These are phyloP conservation scores for Rosa multiflora DNA, from an alignment of 306 rosid species.

Conservation along the genomic window DNA sequence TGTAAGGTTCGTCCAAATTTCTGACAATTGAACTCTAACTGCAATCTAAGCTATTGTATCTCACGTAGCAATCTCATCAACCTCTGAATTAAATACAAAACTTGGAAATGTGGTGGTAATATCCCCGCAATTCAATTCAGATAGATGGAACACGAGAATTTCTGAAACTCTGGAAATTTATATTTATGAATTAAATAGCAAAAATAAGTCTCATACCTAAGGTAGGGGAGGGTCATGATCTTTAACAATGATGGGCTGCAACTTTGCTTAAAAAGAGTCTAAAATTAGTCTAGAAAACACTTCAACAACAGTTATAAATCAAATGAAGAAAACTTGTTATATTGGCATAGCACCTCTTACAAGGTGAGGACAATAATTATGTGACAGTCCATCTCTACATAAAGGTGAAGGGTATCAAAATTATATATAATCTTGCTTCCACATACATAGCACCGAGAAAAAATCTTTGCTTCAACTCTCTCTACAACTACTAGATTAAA, in stretches of 20 bases:
- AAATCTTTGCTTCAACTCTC: not conserved
- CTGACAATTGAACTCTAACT: conserved; percentile 16
- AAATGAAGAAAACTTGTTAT: too few relatives aligned
- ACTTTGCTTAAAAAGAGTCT: too few relatives aligned
- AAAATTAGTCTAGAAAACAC: too few relatives aligned
- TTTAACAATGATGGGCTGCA: conserved; percentile 56
- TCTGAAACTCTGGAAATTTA: not conserved
- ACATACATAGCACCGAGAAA: not conserved
- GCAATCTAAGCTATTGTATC: conserved; percentile 15
- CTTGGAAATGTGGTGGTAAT: conserved; percentile 89
- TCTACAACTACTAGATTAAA: not conserved
- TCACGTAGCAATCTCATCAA: conserved; percentile 72
- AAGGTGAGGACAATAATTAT: conserved; percentile 4
- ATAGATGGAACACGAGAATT: not conserved
- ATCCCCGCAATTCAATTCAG: conserved; percentile 60
- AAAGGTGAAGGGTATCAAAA: not conserved
- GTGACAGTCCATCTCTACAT: not conserved
- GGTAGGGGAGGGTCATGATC: conserved; percentile 89
- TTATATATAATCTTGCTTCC: not conserved
- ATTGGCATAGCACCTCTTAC: not conserved
- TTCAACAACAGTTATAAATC: too few relatives aligned
- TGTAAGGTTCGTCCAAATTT: too few relatives aligned
- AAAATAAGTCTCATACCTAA: conserved; percentile 39
- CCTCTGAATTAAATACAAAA: conserved; percentile 79
- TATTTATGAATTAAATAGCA: not conserved